Base-by-base conservation (phyloP, 345 rosid genomes). In the Noccaea caerulescens region DNA sequence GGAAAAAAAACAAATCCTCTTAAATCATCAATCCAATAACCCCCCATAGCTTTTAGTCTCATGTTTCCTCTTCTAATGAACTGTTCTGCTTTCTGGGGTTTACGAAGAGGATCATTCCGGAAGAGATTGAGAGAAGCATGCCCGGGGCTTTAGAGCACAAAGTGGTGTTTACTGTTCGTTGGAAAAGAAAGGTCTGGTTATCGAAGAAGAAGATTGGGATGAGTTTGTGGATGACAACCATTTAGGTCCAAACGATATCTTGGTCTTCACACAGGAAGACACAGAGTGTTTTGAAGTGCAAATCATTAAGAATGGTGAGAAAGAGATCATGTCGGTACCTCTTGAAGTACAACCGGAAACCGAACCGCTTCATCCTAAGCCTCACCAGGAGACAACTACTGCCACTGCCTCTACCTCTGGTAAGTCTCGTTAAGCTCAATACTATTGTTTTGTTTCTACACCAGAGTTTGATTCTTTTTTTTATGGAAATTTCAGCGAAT, bases 161-260 rank as follows among this genome's bases (percentile, higher is more conserved):
- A n/a, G n/a, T n/a, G n/a, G n/a, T n/a, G n/a, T n/a, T n/a, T n/a
- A n/a, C n/a, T n/a, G n/a, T n/a, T n/a, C n/a, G n/a, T n/a, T n/a
- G n/a, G n/a, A 23, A 16, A 44, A 67, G 56, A 38, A 52, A 0
- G 69, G 47, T 60, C 46, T 67, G 43, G 27, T 60, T 8, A 68
- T 75, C 49, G 8, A 36, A 4, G 20, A 75, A 75, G 63, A 67
- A 68, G 63, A 75, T 9, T 75, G 78, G 78, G 14, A 75, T 43
- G 73, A 53, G 36, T 75, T 75, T 68, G 73, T 75, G 8, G 47
- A 36, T 52, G 57, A 60, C 20, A 75, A 68, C n/a, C 7, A 7
- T 1, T 34, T 75, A 59, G 49, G 14, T 14, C 56, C 68, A 3
- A 45, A 16, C 18, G 18, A 16, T 16, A 16, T 16, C 0, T 16